Evolutionary conservation across 2,329 filamentous ascomycete genomes (phyloP), one percentile per base, ranked within the genome.

Genomic region (Stenocarpella maydis): DNA sequence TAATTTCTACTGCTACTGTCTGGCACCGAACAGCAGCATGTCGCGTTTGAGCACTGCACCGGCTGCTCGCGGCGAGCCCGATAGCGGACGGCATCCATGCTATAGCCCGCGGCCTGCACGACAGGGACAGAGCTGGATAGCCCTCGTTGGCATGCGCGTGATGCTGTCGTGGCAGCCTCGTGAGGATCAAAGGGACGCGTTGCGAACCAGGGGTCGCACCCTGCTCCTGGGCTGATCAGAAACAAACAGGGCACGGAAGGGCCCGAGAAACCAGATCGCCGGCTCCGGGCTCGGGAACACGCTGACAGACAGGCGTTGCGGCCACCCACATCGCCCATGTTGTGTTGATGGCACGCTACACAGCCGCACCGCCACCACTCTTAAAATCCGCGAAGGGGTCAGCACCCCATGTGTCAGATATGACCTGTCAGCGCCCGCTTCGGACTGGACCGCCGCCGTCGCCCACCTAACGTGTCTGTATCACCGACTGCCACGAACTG

Each of bases 191-290:
- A 47, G n/a, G n/a, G 3, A 31, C 24, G 28, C 26, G 15, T 34
- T 17, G 4, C 19, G 10, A 10, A 19, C 26, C 58, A 61, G 58
- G n/a, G 58, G 58, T 61, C 26, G 28, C 26, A 61, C 58, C 58
- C 26, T 61, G 58, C n/a, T 26, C 41, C 17, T 45, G 58, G 58
- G 41, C 14, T n/a, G n/a, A 45, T 60, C 37, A 60, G 54, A 60
- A 60, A 43, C 54, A 60, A 60, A 43, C 54, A 43, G 24, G 54
- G 37, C 58, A 49, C 58, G 58, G 58, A 61, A 61, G 43, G 7
- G 58, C 41, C 58, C 58, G 58, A 58, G 21, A 17, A 61, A 31
- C 58, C 58, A 47, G 41, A 61, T 47, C 55, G 55, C 34, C 53
- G 53, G 34, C 55, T 2, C 41, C 26, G 47, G 34, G 34, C 55